Conservation (phyloP, 352 stramenopile species). For the Pythium grandisporangium region DNA sequence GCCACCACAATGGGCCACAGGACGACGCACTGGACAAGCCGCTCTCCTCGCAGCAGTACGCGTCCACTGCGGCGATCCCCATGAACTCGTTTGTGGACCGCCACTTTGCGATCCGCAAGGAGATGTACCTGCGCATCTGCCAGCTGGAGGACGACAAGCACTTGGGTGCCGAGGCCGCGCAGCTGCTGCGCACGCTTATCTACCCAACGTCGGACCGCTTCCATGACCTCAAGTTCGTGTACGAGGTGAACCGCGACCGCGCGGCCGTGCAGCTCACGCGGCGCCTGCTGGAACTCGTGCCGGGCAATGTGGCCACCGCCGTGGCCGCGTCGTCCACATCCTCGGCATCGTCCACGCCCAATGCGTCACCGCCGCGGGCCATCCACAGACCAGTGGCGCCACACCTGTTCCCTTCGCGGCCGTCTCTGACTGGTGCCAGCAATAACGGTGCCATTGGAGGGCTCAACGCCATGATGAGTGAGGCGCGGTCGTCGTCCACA, state of each 20-base stretch:
- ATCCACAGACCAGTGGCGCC: background rate
- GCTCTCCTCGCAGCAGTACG: background rate
- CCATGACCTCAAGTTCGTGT: constrained; percentile 84
- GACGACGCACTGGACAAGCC: background rate
- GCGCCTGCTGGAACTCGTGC: constrained; percentile 64
- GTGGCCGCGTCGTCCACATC: too few relatives aligned
- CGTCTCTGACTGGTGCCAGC: too few relatives aligned
- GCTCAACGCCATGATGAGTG: background rate
- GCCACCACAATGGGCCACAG: constrained; percentile 2
- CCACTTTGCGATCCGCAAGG: constrained; percentile 80
- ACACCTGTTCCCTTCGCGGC: background rate
- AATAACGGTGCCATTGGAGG: too few relatives aligned
- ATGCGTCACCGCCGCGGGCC: background rate
- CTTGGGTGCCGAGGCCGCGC: constrained; percentile 54
- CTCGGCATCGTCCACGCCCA: background rate
- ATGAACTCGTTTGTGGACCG: constrained; percentile 78
- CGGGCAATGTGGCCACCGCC: too few relatives aligned
- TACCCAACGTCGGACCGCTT: constrained; percentile 78
- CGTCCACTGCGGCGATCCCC: constrained; percentile 20
- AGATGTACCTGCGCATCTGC: constrained; percentile 83
- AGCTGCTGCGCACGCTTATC: constrained; percentile 66
- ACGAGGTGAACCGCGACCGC: constrained; percentile 81
- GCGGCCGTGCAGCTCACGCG: constrained; percentile 67
- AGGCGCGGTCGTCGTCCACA: background rate
- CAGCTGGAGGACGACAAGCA: constrained; percentile 65